Base-by-base conservation (phyloP, 208 protist genomes). In the Trypanosoma theileri region DNA sequence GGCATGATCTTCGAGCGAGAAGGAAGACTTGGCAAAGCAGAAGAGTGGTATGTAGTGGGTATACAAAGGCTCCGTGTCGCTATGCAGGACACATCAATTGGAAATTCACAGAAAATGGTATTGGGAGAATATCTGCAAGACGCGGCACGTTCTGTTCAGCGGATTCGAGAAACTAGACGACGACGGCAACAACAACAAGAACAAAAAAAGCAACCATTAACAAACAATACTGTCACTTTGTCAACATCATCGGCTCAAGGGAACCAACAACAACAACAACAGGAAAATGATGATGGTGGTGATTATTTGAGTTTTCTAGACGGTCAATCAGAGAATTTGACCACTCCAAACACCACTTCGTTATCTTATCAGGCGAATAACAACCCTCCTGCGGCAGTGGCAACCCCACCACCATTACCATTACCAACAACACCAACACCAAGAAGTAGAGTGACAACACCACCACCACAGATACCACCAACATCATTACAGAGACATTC, bases 41-140 rank as follows among this genome's bases (percentile, higher is more conserved):
- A 95, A 71, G 86, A 85, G 69, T 86, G 71, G 64, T 89, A 88
- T 76, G 85, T 79, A 14, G 72, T 77, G 19, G 86, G 76, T 17
- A 86, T 92, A 44, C 35, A 74, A 26, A 19, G 75, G 12, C 77
- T 95, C 10, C 79, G 79, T 3, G 46, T 70, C 16, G 64, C 75
- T 4, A 63, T 91, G 35, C 35, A 71, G 35, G 69, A 82, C 21
- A 59, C 42, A 0, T 60, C 64, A 28, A 74, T 89, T 53, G 54
- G 70, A 11, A 72, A 87, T 16, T 55, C 46, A 6, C 74, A 82
- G 53, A 71, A 66, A 41, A 59, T 82, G 28, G 59, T 58, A 1
- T 70, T 91, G 12, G 80, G 80, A 67, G 77, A 82, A 45, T 88
- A 86, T 64, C 79, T 89, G 62, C 80, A 81, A 51, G 80, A 88